Evolutionary conservation across 2,329 filamentous ascomycete genomes (phyloP).

Genomic region (Diaporthe eres): DNA sequence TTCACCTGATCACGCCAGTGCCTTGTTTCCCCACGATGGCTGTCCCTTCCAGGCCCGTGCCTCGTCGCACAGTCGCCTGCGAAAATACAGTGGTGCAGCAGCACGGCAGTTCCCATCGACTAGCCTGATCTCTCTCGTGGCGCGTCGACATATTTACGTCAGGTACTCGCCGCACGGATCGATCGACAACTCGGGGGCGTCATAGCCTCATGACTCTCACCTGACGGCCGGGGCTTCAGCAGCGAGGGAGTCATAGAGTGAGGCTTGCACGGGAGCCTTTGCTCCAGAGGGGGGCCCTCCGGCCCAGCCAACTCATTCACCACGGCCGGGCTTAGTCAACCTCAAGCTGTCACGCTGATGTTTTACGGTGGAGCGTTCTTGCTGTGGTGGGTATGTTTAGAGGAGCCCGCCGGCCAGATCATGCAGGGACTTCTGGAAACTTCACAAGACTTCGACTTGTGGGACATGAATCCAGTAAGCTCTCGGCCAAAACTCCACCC

Average conservation of each 20-base stretch:
- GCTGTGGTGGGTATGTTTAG: constrained; percentile 14
- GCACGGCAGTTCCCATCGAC: neutral
- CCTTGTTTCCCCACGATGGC: constrained; percentile 1
- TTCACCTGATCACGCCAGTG: constrained; percentile 22
- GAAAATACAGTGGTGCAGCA: neutral
- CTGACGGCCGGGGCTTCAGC: neutral
- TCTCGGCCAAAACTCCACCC: constrained; percentile 9
- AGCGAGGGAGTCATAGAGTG: constrained; percentile 1
- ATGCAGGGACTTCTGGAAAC: constrained; percentile 32
- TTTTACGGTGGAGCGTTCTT: constrained; percentile 14
- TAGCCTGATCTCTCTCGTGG: neutral
- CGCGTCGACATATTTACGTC: constrained; percentile 20
- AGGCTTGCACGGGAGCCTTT: neutral
- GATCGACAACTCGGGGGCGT: constrained; percentile 26
- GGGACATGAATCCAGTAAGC: constrained; percentile 11
- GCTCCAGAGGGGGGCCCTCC: neutral
- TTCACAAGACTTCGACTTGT: constrained; percentile 20
- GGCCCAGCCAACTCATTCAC: constrained; percentile 2
- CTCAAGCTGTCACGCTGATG: constrained; percentile 24
- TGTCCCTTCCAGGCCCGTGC: neutral
- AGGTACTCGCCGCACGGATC: constrained; percentile 16
- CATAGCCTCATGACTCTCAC: constrained; percentile 16
- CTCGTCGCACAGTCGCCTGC: neutral
- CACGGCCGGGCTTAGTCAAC: neutral
- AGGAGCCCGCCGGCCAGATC: constrained; percentile 1